Evolutionary conservation across 768 basidiomycete genomes (phyloP), one percentile per base, ranked within the genome.

Genomic region (Obba rivulosa): DNA sequence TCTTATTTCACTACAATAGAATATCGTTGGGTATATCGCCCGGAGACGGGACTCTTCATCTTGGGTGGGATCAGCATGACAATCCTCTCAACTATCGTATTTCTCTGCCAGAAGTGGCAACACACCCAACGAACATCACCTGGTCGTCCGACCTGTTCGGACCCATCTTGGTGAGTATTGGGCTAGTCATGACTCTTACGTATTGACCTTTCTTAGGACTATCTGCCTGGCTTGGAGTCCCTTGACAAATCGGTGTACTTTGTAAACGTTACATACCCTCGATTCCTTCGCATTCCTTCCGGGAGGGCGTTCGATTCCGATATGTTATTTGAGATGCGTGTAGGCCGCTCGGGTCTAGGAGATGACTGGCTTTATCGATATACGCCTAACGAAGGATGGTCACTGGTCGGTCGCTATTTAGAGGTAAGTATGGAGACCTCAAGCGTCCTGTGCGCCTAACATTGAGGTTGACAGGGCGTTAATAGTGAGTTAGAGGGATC

Each of bases 341-440:
- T 69, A 7, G 67, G 65, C 3, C 57, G 66, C 16, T 67, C 66
- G 9, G 66, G 69, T 0, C 56, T 68, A 2, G 67, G 68, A 3
- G 68, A 68, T 45, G 68, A 69, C 43, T 69, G 68, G 69, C 31
- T 70, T 18, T 70, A 69, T 55, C 49, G 54, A 23, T 69, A 70
- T 40, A 58, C 53, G 17, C 63, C 67, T 1, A 50, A 54, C 18
- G 49, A 53, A 13, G 63, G 61, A 1, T 67, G 66, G 66, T 18
- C 43, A 4, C 55, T 60, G 37, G 58, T 69, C 18, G 69, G 69
- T 3, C 49, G 54, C 24, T 70, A 70, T 49, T 56, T 70, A 0
- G 63, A 68, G 58, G 67, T 68, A 18, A 18, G 62, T 43, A 9
- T 2, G 18, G 7, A 31, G 5, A 7, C 7, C 7, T 13, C 5